Conservation (phyloP, 164 flowering plant species). For the Tetracentron sinense region DNA sequence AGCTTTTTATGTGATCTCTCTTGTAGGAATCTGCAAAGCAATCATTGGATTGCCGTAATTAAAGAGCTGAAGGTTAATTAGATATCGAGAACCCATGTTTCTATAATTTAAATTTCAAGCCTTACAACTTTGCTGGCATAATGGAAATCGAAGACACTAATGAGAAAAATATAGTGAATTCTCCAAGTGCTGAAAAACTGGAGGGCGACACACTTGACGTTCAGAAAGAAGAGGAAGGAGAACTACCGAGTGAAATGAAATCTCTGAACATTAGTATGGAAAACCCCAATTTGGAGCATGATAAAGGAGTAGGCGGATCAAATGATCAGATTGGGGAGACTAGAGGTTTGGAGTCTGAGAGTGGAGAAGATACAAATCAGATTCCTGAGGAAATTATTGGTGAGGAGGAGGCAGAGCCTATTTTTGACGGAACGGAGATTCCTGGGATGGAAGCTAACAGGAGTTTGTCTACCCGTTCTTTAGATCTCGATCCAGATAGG, state of each 20-base stretch:
- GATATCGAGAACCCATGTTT: constrained; percentile 2
- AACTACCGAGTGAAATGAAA: constrained; percentile 21
- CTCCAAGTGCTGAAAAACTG: constrained; percentile 15
- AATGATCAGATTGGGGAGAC: constrained; percentile 13
- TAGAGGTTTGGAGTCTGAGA: constrained; percentile 15
- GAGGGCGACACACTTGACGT: background rate
- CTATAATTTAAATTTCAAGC: background rate
- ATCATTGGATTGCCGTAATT: background rate
- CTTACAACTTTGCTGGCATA: background rate
- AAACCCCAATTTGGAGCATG: constrained; percentile 10
- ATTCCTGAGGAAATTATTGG: constrained; percentile 21
- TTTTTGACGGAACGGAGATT: constrained; percentile 68
- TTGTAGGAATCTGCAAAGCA: background rate
- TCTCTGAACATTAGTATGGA: constrained; percentile 19
- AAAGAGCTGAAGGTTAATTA: background rate
- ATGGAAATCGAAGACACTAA: constrained; percentile 28
- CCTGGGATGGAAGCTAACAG: constrained; percentile 43
- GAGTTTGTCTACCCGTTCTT: constrained; percentile 31
- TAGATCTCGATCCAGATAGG: constrained; percentile 34
- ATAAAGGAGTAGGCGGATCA: constrained; percentile 12
- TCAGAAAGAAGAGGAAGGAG: constrained; percentile 20
- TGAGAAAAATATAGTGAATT: constrained; percentile 11
- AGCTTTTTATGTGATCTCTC: background rate
- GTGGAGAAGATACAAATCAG: constrained; percentile 19
- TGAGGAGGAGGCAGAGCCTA: constrained; percentile 56